Evolutionary conservation across 495 filamentous ascomycete species (phyloP), one percentile per base, ranked within the genome.

Genomic region (Oidiodendron maius): DNA sequence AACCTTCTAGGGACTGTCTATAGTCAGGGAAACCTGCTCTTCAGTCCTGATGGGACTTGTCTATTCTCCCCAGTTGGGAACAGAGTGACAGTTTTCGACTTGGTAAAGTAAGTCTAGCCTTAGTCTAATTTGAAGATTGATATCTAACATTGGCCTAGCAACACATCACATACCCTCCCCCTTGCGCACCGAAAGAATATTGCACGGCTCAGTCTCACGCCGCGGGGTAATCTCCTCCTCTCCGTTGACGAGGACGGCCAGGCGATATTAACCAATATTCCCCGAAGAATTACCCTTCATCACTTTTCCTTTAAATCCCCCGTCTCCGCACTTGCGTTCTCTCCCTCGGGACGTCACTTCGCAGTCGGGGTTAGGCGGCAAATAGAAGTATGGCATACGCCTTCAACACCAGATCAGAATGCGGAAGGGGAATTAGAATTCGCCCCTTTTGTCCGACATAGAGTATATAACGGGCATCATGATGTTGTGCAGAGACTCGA

Each of bases 41-140:
- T 96, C 73, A 94, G 87, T 59, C 91, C 90, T 56, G 93, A 98
- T 80, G 93, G 93, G 56, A 91, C 86, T 55, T 90, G 87, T 67
- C 76, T 98, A 38, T 84, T 93, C 53, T 97, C 94, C n/a, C 93
- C 93, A 20, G 94, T 98, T 46, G 93, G 93, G 59, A 98, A 97
- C 70, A 74, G 88, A 60, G 88, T 98, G 42, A 87, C 93, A 2
- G 86, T 96, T 41, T 98, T 98, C 66, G 91, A 98, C 61, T 74
- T 98, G 16, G 83, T 96, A 48, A 89, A 96, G 91, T 96, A 78
- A 56, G 81, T 68, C 38, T 22, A n/a, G n/a, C n/a, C n/a, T 11
- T 25, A 22, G 10, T 16, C 37, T 28, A 24, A 22, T 18, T 18
- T 35, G 11, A 17, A 20, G 12, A 23, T 20, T 44, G 48, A 48